phyloP scores from a whole-genome alignment of 495 filamentous ascomycete genomes.

The Xylaria curta region DNA sequence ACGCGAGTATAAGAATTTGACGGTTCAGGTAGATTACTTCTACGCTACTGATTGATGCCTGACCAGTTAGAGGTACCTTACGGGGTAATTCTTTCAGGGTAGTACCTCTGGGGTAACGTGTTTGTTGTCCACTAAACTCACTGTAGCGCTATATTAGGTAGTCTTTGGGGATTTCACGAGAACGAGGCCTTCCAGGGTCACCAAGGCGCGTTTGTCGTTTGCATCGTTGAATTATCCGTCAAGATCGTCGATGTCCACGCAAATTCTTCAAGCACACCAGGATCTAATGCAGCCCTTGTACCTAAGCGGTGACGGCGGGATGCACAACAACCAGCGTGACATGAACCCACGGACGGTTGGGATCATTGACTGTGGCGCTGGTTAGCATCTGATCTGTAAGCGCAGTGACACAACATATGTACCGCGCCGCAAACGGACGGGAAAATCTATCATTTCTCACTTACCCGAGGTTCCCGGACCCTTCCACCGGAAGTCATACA shows the following conservation, averaged over 20 bases:
- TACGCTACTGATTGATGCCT: not conserved
- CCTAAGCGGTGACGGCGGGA: not conserved
- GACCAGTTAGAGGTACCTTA: not conserved
- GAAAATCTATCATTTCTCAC: slow-evolving; percentile 22
- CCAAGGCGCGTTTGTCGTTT: not conserved
- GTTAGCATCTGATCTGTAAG: slow-evolving; percentile 10
- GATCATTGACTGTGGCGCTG: slow-evolving; percentile 38
- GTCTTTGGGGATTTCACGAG: not conserved
- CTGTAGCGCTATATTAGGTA: not conserved
- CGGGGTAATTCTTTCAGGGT: not conserved
- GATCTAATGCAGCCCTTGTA: not conserved
- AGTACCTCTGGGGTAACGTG: not conserved
- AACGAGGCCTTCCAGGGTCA: not conserved
- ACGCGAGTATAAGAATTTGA: not conserved
- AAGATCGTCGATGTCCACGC: not conserved
- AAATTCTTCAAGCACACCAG: not conserved
- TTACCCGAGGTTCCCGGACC: slow-evolving; percentile 53
- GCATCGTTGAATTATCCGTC: not conserved
- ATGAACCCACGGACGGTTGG: slow-evolving; percentile 42
- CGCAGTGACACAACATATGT: not conserved
- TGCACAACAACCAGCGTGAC: slow-evolving; percentile 40
- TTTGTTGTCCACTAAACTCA: not conserved
- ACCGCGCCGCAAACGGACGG: not conserved
- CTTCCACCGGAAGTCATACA: slow-evolving; percentile 55
- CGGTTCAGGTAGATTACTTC: not conserved